Evolutionary conservation across 176 grass and related monocot genomes (phyloP).

Genomic region (Oryza coarctata): DNA sequence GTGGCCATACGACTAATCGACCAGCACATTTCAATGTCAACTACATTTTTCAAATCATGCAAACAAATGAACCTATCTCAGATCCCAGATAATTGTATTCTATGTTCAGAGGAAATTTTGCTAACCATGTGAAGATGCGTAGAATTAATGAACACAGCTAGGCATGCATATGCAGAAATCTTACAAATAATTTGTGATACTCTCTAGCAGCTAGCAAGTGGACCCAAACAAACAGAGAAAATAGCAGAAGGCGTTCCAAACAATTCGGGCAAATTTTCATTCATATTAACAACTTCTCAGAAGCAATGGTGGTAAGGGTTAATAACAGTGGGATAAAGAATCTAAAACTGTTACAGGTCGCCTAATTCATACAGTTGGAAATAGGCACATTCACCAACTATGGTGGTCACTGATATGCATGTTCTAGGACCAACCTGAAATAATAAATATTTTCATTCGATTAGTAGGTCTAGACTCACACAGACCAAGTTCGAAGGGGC

Average conservation of each 20-base stretch:
- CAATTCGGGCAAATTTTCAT: neutral
- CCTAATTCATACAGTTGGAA: neutral
- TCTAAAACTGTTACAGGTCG: neutral
- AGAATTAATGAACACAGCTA: conserved; percentile 24
- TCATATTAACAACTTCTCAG: neutral
- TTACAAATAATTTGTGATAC: conserved; percentile 7
- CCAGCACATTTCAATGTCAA: conserved; percentile 13
- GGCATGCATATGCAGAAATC: neutral
- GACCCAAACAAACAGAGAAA: neutral
- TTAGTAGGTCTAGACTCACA: neutral
- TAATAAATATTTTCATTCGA: neutral
- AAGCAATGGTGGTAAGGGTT: neutral
- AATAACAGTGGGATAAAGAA: neutral
- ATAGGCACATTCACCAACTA: conserved; percentile 13
- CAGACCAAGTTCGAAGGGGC: neutral
- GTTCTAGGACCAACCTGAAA: neutral
- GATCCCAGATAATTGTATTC: conserved; percentile 25
- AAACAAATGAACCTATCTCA: neutral
- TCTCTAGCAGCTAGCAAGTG: neutral
- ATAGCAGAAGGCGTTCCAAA: neutral
- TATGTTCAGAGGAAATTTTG: neutral
- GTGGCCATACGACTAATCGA: neutral
- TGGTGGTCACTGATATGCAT: conserved; percentile 9
- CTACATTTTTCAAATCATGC: conserved; percentile 7
- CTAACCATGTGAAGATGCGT: conserved; percentile 16